Evolutionary conservation across 768 basidiomycete species (phyloP).

Genomic region (Sistotremastrum suecicum): DNA sequence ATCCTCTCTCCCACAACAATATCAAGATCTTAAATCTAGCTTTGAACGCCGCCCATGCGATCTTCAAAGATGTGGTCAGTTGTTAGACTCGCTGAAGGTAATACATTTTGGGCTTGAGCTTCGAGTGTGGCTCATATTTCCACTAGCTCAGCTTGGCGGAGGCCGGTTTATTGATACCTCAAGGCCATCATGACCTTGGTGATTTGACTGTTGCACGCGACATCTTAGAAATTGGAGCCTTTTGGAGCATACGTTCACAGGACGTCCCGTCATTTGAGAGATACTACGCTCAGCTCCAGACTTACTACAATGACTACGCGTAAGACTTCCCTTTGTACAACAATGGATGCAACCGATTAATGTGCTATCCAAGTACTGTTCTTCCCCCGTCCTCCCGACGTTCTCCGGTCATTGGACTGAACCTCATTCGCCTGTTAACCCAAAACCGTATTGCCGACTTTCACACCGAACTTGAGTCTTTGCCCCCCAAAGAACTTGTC

Average conservation of each 20-base stretch:
- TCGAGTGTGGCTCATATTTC: not conserved
- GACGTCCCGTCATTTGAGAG: slow-evolving; percentile 91
- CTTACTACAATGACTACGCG: slow-evolving; percentile 83
- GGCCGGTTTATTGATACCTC: slow-evolving; percentile 64
- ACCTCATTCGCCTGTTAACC: slow-evolving; percentile 88
- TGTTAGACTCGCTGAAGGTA: slow-evolving; percentile 71
- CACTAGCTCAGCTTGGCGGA: slow-evolving; percentile 63
- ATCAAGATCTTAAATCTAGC: slow-evolving; percentile 50
- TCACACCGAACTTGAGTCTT: slow-evolving; percentile 88
- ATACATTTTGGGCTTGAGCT: not conserved
- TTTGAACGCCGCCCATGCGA: slow-evolving; percentile 56
- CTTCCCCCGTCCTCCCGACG: slow-evolving; percentile 80
- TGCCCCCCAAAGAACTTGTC: slow-evolving; percentile 59
- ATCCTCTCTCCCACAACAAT: slow-evolving; percentile 16
- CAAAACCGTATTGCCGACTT: slow-evolving; percentile 96
- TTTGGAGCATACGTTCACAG: slow-evolving; percentile 79
- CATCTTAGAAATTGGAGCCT: slow-evolving; percentile 89
- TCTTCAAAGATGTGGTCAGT: slow-evolving; percentile 45
- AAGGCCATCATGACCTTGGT: slow-evolving; percentile 41
- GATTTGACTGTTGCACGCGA: slow-evolving; percentile 74
- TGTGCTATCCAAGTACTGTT: slow-evolving; percentile 28
- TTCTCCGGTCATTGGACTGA: slow-evolving; percentile 79
- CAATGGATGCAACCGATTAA: no score
- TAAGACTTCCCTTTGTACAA: slow-evolving; percentile 12
- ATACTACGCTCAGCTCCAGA: slow-evolving; percentile 83